Evolutionary conservation across 371 early-diverging fungal genomes (phyloP), one percentile per base, ranked within the genome.

Genomic region (Polyrhizophydium stewartii): DNA sequence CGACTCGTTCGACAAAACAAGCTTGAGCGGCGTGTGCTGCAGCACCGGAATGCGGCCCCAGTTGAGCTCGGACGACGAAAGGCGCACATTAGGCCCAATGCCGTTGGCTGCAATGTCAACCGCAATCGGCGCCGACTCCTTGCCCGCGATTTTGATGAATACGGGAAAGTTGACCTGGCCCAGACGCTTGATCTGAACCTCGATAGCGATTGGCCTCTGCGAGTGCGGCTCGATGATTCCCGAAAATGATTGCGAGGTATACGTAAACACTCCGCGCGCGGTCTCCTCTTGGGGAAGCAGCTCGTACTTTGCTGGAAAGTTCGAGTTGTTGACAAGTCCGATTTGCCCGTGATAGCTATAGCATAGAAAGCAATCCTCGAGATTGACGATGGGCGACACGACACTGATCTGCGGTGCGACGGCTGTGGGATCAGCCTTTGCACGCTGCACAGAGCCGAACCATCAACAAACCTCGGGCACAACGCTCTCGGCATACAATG

Each of bases 41-140:
- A 84, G 50, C 3, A 83, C 85, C 7, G 63, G 71, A 17, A 82
- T 73, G 25, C 73, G 75, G 0, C 82, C 81, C 79, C 79, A 84
- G 45, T 76, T 69, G 13, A 84, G 47, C 51, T 75, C 75, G 19
- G 58, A 72, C 0, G 63, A 37, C 2, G 77, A 75, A 0, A 81
- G 38, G 0, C 62, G 21, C 7, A 82, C 67, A 47, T 70, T 65
- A 12, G 84, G 84, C 0, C 83, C 83, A 28, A 76, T 71, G 1
- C 82, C 82, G 35, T 59, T 65, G 7, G 73, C 79, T 0, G 61
- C 24, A 37, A 84, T 72, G 35, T 76, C 74, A 2, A 79, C 64
- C 0, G 63, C 64, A 2, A 79, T 55, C 3, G 71, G 80, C 9
- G 50, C 22, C 6, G 68, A 62, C 30, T 74, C 71, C n/a, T 59